Conservation (phyloP, 495 filamentous ascomycete genomes). For the Gamarada debralockiae region DNA sequence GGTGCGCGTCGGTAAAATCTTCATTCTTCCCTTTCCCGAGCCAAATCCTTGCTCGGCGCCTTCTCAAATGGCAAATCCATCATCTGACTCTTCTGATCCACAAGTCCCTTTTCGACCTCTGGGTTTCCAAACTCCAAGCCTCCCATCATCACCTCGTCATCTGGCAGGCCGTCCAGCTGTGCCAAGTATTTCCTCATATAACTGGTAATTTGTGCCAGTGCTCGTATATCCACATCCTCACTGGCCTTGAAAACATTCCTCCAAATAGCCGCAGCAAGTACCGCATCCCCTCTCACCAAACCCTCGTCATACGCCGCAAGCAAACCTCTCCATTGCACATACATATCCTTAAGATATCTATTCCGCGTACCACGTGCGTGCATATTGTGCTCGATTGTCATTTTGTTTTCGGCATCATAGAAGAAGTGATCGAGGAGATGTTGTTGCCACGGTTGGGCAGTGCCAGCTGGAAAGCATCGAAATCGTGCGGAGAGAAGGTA, state of each 20-base stretch:
- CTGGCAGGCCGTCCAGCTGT: conserved; percentile 57
- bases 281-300: conserved; percentile 74
- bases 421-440: conserved; percentile 91
- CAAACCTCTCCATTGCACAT: conserved; percentile 84
- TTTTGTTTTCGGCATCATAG: conserved; percentile 82
- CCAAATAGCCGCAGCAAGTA: conserved; percentile 86
- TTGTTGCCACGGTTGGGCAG: conserved; percentile 62
- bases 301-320: conserved; percentile 86
- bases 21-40: conserved; percentile 2
- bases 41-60: conserved; percentile 8
- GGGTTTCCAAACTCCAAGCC: conserved; percentile 34
- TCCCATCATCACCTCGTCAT: conserved; percentile 44
- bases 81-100: conserved; percentile 36
- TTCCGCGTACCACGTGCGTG: conserved; percentile 62
- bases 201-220: conserved; percentile 68
- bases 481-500: conserved; percentile 88
- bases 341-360: conserved; percentile 87
- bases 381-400: conserved; percentile 68
- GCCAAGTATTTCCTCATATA: conserved; percentile 71
- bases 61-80: conserved; percentile 37
- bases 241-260: conserved; percentile 82
- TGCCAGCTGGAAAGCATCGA: conserved; percentile 62
- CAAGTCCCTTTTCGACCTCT: conserved; percentile 27
- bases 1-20: background rate
- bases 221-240: conserved; percentile 64